These are phyloP conservation scores for Dactylonectria estremocensis DNA, from an alignment of 2,329 filamentous ascomycete species.

Conservation along the genomic window DNA sequence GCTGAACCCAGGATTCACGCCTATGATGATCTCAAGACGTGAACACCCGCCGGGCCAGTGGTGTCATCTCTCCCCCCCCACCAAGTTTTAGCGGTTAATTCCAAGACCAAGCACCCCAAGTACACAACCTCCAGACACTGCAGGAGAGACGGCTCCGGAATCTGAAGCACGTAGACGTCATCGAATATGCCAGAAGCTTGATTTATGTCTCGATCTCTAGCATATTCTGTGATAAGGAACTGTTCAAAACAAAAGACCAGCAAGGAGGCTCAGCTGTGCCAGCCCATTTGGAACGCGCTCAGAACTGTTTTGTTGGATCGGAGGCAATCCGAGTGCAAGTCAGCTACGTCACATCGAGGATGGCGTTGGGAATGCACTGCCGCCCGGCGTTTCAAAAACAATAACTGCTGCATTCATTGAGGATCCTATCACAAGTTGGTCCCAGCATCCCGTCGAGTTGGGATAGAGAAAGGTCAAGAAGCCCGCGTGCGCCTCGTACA, in stretches of 20 bases:
- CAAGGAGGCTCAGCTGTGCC: neutral
- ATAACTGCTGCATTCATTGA: neutral
- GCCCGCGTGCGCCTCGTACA: neutral
- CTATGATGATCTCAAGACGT: conserved; percentile 20
- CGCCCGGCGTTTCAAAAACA: neutral
- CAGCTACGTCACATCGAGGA: neutral
- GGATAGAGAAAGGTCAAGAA: neutral
- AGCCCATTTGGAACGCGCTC: neutral
- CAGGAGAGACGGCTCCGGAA: neutral
- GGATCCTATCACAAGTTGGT: neutral
- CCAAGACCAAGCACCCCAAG: conserved; percentile 1
- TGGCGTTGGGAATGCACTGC: neutral
- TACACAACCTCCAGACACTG: neutral
- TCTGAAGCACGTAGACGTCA: conserved; percentile 42
- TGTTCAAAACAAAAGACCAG: conserved; percentile 28
- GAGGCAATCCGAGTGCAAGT: neutral
- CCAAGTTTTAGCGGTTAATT: conserved; percentile 13
- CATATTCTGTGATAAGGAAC: conserved; percentile 20
- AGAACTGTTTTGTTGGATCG: neutral
- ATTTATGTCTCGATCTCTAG: conserved; percentile 36
- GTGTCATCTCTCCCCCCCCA: conserved; percentile 29
- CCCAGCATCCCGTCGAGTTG: neutral
- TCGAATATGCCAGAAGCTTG: conserved; percentile 42
- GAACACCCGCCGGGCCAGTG: conserved; percentile 22
- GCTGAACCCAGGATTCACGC: conserved; percentile 12